A percentile compares a stretch with the other conserved stretches of the same genome.
Conservation (phyloP, 352 stramenopile genomes). For the Phytophthora litchii region DNA sequence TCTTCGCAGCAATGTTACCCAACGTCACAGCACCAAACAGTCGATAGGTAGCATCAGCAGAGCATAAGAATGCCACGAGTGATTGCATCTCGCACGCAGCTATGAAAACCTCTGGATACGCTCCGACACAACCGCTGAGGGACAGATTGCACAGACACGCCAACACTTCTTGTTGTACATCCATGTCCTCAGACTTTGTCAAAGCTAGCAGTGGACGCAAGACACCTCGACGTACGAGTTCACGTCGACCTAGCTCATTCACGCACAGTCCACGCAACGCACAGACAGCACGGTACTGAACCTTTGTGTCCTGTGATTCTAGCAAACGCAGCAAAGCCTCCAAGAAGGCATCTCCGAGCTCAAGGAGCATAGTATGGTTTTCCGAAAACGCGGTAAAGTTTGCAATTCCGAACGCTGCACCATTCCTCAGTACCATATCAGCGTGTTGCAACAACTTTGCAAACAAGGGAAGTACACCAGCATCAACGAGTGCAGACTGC, state of each 20-base stretch:
- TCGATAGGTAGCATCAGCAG: slow-evolving; percentile 93
- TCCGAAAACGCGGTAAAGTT: slow-evolving; percentile 94
- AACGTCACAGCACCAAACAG: slow-evolving; percentile 96
- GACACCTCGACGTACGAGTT: slow-evolving; percentile 90
- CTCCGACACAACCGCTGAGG: slow-evolving; percentile 93
- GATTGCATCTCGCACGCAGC: slow-evolving; percentile 89
- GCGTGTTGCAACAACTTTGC: slow-evolving; percentile 71
- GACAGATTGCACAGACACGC: slow-evolving; percentile 97
- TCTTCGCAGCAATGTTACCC: slow-evolving; percentile 93
- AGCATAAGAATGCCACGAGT: slow-evolving; percentile 95
- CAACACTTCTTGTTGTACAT: slow-evolving; percentile 96
- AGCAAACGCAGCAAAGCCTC: slow-evolving; percentile 65
- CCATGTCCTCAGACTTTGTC: slow-evolving; percentile 92
- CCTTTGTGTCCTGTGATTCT: slow-evolving; percentile 70
- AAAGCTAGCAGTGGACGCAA: slow-evolving; percentile 90
- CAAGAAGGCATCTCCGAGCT: slow-evolving; percentile 45
- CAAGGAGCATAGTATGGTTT: slow-evolving; percentile 90
- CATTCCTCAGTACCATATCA: slow-evolving; percentile 89
- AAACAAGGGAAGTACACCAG: slow-evolving; percentile 76
- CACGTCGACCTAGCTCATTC: slow-evolving; percentile 81
- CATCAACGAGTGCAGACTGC: slow-evolving; percentile 84
- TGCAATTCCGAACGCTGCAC: slow-evolving; percentile 90
- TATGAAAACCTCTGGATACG: slow-evolving; percentile 90
- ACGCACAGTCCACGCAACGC: slow-evolving; percentile 93
- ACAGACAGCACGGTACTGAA: slow-evolving; percentile 90